Conservation (phyloP, 176 grass and related monocot genomes). For the Secale cereale region DNA sequence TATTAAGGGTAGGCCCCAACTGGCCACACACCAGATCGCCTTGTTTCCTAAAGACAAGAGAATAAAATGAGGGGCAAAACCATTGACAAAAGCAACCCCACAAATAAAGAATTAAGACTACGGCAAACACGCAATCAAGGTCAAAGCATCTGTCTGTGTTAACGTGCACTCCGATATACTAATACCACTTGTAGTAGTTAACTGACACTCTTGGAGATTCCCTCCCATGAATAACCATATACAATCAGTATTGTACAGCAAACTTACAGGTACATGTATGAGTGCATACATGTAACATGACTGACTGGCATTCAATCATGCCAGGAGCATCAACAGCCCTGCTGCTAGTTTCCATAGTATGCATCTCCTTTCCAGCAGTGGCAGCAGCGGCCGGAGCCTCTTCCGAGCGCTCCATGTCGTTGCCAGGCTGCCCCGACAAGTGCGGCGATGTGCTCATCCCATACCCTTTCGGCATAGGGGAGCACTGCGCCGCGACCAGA, state of each 20-base stretch:
- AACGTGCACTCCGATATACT: neutral
- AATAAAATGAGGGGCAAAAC: neutral
- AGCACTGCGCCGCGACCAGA: neutral
- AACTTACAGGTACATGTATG: too few species aligned
- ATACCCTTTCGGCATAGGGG: constrained; percentile 4
- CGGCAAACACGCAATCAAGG: neutral
- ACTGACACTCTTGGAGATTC: neutral
- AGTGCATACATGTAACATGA: neutral
- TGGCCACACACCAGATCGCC: neutral
- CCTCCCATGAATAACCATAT: neutral
- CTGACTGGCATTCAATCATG: neutral
- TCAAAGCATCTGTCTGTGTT: neutral
- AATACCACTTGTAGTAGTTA: neutral
- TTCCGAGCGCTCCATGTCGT: neutral
- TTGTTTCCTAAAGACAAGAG: neutral
- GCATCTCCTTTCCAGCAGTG: neutral
- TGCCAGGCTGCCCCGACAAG: constrained; percentile 17
- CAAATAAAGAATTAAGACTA: neutral
- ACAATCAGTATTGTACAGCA: neutral
- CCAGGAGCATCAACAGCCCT: neutral
- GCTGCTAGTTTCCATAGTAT: neutral
- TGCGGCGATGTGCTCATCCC: constrained; percentile 3
- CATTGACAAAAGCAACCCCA: neutral
- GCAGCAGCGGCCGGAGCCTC: neutral
- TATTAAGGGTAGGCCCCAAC: neutral